Conservation (phyloP, 108 stramenopile genomes). For the Aurantiochytrium sp. region DNA sequence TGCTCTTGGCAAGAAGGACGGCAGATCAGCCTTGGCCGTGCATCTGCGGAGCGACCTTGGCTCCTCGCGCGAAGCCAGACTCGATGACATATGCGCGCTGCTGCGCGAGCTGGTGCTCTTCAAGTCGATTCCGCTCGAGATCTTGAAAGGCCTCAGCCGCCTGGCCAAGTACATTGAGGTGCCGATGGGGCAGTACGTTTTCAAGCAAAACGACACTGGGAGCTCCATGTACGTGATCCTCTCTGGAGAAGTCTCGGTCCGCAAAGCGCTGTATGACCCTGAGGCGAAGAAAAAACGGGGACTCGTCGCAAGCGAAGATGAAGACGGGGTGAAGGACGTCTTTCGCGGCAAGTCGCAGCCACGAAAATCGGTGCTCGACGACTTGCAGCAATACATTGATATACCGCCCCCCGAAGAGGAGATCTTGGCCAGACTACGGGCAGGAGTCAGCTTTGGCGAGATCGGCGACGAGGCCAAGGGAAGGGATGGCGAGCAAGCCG, state of each 20-base stretch:
- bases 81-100: not conserved
- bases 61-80: not conserved
- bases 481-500: too few relatives aligned
- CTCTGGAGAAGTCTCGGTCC: not conserved
- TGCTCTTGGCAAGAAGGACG: not conserved
- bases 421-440: not conserved
- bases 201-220: not conserved
- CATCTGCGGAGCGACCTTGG: not conserved
- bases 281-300: not conserved
- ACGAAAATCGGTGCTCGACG: not conserved
- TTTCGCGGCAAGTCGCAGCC: not conserved
- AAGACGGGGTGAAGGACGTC: not conserved
- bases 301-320: not conserved
- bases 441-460: slow-evolving; percentile 14
- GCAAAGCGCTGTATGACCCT: not conserved
- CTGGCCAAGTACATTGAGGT: not conserved
- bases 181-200: not conserved
- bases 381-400: not conserved
- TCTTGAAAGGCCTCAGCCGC: not conserved
- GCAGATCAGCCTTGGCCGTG: not conserved
- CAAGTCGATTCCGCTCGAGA: not conserved
- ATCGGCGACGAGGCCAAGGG: not conserved
- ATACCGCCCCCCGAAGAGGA: not conserved
- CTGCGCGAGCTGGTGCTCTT: not conserved
- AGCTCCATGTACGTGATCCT: not conserved